Conservation (phyloP, 345 rosid species). For the Camelina laxa region DNA sequence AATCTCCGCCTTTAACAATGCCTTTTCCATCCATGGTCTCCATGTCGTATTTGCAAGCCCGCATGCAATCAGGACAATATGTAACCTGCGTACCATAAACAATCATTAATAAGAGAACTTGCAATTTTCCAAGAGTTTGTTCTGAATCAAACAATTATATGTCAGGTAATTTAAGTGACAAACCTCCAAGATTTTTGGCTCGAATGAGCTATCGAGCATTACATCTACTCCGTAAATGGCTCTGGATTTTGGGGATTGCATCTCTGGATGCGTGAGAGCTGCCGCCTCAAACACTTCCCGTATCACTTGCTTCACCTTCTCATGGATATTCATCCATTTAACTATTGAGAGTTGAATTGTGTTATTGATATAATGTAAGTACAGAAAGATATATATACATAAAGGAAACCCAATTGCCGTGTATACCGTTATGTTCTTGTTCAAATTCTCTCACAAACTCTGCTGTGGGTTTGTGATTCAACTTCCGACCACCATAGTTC, state of each 20-base stretch:
- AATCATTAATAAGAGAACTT: constrained; percentile 14
- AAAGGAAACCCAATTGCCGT: constrained; percentile 16
- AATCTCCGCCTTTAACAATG: constrained; percentile 59
- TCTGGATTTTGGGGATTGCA: constrained; percentile 78
- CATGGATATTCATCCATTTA: constrained; percentile 80
- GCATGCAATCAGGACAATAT: constrained; percentile 90
- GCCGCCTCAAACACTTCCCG: constrained; percentile 85
- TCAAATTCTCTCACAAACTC: constrained; percentile 89
- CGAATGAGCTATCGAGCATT: constrained; percentile 80
- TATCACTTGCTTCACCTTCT: constrained; percentile 63
- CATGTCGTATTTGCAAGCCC: constrained; percentile 86
- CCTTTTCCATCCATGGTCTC: constrained; percentile 54
- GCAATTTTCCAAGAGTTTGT: background rate
- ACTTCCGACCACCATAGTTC: constrained; percentile 83
- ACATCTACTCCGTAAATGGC: constrained; percentile 93
- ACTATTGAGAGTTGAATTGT: constrained; percentile 51
- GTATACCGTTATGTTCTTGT: constrained; percentile 74
- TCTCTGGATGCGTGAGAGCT: constrained; percentile 79
- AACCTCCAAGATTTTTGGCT: constrained; percentile 93
- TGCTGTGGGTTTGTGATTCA: constrained; percentile 78
- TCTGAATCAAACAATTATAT: background rate
- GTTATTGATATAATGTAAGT: constrained; percentile 12
- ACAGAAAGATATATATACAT: background rate
- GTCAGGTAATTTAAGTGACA: constrained; percentile 37
- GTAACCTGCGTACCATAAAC: constrained; percentile 61